These are phyloP conservation scores for Breviolum minutum DNA, from an alignment of 73 alveolate species.

Conservation along the genomic window DNA sequence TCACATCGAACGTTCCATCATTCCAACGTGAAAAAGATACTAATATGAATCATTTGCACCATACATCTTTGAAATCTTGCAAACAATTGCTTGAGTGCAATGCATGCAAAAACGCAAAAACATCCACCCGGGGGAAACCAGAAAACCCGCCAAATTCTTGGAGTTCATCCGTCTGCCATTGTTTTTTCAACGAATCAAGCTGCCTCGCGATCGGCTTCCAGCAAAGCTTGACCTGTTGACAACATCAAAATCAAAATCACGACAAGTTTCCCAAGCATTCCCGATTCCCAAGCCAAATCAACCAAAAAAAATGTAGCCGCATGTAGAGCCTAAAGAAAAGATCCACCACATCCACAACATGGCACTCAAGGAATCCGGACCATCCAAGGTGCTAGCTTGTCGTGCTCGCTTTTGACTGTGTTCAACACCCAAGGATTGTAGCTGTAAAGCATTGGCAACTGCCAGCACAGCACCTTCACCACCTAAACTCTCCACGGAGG, in stretches of 20 bases:
- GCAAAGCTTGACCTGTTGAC: conserved; percentile 19
- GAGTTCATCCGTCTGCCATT: background rate
- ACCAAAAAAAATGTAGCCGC: no score
- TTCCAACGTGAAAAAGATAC: no score
- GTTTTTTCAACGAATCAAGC: background rate
- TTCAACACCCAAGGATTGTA: conserved; percentile 60
- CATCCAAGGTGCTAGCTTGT: conserved; percentile 69
- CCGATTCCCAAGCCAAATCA: background rate
- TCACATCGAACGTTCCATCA: no score
- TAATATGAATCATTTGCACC: no score
- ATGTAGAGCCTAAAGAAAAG: no score
- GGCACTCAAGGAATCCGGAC: background rate
- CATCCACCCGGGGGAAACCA: no score
- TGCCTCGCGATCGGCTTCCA: conserved; percentile 31
- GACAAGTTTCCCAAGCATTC: background rate
- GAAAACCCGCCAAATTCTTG: no score
- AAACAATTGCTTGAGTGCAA: no score
- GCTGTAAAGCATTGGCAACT: conserved; percentile 69
- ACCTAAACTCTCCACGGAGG: background rate
- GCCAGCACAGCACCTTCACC: conserved; percentile 78
- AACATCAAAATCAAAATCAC: no score
- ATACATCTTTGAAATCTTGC: no score
- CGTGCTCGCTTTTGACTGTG: conserved; percentile 60
- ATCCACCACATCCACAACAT: no score
- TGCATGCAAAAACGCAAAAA: no score